Base-by-base conservation (phyloP, 192 early-diverging fungal genomes). In the Umbelopsis vinacea region DNA sequence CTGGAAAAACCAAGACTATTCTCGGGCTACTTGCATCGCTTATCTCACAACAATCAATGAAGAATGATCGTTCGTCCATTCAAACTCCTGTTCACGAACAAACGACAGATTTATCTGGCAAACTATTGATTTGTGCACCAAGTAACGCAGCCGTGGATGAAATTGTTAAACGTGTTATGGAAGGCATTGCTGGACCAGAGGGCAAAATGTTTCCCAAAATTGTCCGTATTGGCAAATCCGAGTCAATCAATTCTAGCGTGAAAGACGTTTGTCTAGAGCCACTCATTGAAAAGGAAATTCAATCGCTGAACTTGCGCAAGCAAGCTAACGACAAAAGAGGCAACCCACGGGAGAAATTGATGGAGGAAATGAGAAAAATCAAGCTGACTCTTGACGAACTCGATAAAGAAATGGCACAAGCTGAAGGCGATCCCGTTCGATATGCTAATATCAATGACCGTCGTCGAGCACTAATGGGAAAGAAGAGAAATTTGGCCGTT, bases 131-230 rank as follows among this genome's bases (percentile, higher is more conserved):
- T 9, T 97, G 96, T 70, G 96, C 95, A n/a, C 97, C 97, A 6
- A 93, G 91, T 70, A 99, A 99, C 72, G 96, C 97, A 4, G 97
- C 95, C 0, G 93, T 94, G 38, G 97, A 99, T 71, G 97, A 99
- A 81, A 94, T 99, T 75, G 93, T 92, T 12, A 91, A 93, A 71
- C 87, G 97, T 12, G 68, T 99, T 14, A 92, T 89, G 78, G 69
- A 80, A 2, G 97, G 96, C 26, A 92, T 97, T 22, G 54, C 74
- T 8, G 84, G 88, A 23, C 81, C 81, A 0, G 52, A 82, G 7
- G 93, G 94, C 1, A 75, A 82, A 14, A 88, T 89, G 17, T 73
- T 78, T 8, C 92, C 92, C 5, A 88, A 88, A 24, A 85, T 96
- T n/a, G 92, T 97, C 6, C 90, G 96, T 35, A 82, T 97, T 21